These are phyloP conservation scores for Ophiobolus disseminans DNA, from an alignment of 2,329 filamentous ascomycete species.

Conservation along the genomic window DNA sequence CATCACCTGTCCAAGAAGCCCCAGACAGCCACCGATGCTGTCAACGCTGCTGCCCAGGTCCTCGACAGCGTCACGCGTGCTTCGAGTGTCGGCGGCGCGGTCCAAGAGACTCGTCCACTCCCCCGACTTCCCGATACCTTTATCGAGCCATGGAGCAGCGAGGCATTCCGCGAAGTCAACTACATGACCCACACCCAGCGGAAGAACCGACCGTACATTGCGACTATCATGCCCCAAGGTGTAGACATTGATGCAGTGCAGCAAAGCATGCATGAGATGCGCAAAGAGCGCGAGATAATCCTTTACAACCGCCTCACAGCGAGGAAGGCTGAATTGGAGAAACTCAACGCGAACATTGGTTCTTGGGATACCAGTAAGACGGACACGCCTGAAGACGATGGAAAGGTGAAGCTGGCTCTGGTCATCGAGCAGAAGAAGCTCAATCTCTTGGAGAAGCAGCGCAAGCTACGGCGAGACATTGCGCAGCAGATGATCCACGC, in stretches of 20 bases:
- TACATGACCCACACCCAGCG: slow-evolving; percentile 81
- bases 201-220: slow-evolving; percentile 78
- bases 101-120: slow-evolving; percentile 35
- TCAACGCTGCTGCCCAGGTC: slow-evolving; percentile 56
- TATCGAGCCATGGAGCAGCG: slow-evolving; percentile 45
- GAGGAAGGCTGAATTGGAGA: slow-evolving; percentile 82
- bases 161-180: slow-evolving; percentile 67
- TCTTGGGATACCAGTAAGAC: slow-evolving; percentile 80
- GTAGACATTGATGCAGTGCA: slow-evolving; percentile 75
- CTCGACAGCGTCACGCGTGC: slow-evolving; percentile 59
- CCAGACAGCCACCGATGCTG: slow-evolving; percentile 47
- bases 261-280: slow-evolving; percentile 60
- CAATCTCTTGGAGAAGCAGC: slow-evolving; percentile 85
- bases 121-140: slow-evolving; percentile 63
- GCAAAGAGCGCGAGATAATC: slow-evolving; percentile 85
- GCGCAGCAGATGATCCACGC: slow-evolving; percentile 93
- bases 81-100: slow-evolving; percentile 51
- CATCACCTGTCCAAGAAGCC: slow-evolving; percentile 67
- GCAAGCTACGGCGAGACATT: slow-evolving; percentile 82
- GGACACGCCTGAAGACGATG: slow-evolving; percentile 74
- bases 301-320: slow-evolving; percentile 90
- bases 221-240: slow-evolving; percentile 86
- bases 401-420: slow-evolving; percentile 81
- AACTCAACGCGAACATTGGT: slow-evolving; percentile 82
- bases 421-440: slow-evolving; percentile 96